Base-by-base conservation (phyloP, 306 rosid genomes). In the Sicyos edulis region DNA sequence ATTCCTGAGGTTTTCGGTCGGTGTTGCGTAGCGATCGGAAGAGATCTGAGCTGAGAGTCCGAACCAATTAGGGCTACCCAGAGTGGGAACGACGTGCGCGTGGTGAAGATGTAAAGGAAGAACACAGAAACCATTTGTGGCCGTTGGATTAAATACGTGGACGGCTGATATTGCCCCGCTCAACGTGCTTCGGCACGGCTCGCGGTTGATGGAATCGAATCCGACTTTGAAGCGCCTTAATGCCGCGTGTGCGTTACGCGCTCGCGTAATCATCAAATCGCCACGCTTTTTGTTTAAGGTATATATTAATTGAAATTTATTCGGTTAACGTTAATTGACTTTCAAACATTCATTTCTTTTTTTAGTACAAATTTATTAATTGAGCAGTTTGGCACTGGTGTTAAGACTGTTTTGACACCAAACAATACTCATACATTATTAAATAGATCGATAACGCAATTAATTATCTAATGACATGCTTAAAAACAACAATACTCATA, bases 31-130 rank as follows among this genome's bases (percentile, higher is more conserved):
- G 21, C 73, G 73, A 69, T 69, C 58, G 22, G 73, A 69, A 4
- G 58, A 69, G 73, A 69, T 14, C 42, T 69, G 58, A 13, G 58
- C 44, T 69, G 73, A 69, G 73, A 69, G 57, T 69, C 45, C 73
- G 73, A 69, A 69, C 73, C 73, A 69, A 69, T 69, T 69, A 69
- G 73, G 73, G 73, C 44, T 50, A 47, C 73, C 45, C 57, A 69
- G 44, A 14, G 20, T 44, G 73, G 8, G 15, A 44, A 69, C 73
- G 58, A 50, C 16, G 73, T 50, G 73, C 73, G 73, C 73, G 73
- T 69, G 73, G 58, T 22, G 58, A 49, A 50, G 73, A 21, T 26
- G 50, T 69, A 69, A 21, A 7, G 73, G 73, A 50, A 47, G 44
- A 69, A 13, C 58, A 69, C 15, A 10, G 22, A 50, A 69, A 50